phyloP scores from a whole-genome alignment of 2,329 filamentous ascomycete species.

The Stylonectria norvegica region DNA sequence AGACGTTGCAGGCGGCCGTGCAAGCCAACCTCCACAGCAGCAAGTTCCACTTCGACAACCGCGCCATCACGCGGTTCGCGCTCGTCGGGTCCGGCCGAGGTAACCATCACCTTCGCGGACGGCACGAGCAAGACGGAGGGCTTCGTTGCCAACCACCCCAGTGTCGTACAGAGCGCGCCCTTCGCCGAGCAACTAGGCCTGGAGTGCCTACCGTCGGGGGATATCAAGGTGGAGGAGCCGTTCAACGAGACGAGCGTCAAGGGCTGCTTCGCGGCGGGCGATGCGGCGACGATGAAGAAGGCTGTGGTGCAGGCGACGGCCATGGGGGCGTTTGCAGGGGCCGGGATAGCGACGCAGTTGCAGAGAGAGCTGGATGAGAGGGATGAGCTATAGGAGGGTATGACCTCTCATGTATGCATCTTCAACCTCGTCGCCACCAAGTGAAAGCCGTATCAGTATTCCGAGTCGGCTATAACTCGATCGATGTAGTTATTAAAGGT shows the following conservation, averaged over 20 bases:
- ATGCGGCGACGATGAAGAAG: constrained; percentile 38
- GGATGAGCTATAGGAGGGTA: constrained; percentile 24
- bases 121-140: constrained; percentile 35
- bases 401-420: no score
- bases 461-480: no score
- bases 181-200: constrained; percentile 44
- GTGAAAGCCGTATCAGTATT: no score
- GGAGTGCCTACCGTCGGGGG: constrained; percentile 39
- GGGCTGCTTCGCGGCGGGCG: constrained; percentile 54
- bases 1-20: constrained; percentile 29
- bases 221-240: constrained; percentile 41
- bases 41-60: constrained; percentile 37
- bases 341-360: constrained; percentile 27
- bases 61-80: constrained; percentile 28
- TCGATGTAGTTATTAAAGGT: no score
- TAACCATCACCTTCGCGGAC: constrained; percentile 39
- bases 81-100: constrained; percentile 28
- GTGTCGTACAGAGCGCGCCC: constrained; percentile 36
- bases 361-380: constrained; percentile 25
- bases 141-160: constrained; percentile 40
- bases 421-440: no score
- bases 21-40: constrained; percentile 27
- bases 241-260: constrained; percentile 48
- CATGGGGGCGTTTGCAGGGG: constrained; percentile 28
- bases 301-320: constrained; percentile 27